Evolutionary conservation across 306 rosid genomes (phyloP).

Genomic region (Heteromeles arbutifolia): DNA sequence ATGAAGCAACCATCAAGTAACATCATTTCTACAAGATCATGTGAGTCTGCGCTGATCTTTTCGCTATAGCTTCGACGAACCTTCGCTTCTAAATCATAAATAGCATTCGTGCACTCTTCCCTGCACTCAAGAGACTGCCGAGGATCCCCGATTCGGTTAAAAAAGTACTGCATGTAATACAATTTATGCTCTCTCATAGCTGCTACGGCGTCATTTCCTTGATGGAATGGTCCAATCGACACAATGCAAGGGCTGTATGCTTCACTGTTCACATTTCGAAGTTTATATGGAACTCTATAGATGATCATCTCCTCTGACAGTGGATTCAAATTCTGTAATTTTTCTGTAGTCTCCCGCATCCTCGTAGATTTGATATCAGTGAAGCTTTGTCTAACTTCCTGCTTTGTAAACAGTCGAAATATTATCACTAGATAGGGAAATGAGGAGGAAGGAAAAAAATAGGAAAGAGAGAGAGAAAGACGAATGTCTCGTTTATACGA

Average conservation of each 20-base stretch:
- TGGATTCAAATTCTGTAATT: too few relatives aligned
- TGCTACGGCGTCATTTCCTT: background rate
- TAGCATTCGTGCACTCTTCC: background rate
- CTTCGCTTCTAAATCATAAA: background rate
- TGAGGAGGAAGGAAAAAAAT: too few relatives aligned
- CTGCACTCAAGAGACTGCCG: accelerated
- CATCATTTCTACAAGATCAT: background rate
- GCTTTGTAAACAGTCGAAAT: too few relatives aligned
- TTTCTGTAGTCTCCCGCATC: too few relatives aligned
- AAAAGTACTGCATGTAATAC: background rate
- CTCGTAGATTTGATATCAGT: too few relatives aligned
- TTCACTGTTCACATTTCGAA: background rate
- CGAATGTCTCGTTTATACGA: too few relatives aligned
- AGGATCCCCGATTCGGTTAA: background rate
- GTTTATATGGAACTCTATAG: background rate
- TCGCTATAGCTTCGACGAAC: background rate
- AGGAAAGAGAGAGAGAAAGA: too few relatives aligned
- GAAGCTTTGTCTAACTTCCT: too few relatives aligned
- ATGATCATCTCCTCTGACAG: background rate
- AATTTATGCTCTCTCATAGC: background rate
- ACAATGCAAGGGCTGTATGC: background rate
- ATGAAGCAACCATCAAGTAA: background rate
- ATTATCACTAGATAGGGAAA: too few relatives aligned
- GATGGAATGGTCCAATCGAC: background rate
- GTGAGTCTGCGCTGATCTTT: background rate